Conservation (phyloP, 768 basidiomycete species). For the Trametes cubensis region DNA sequence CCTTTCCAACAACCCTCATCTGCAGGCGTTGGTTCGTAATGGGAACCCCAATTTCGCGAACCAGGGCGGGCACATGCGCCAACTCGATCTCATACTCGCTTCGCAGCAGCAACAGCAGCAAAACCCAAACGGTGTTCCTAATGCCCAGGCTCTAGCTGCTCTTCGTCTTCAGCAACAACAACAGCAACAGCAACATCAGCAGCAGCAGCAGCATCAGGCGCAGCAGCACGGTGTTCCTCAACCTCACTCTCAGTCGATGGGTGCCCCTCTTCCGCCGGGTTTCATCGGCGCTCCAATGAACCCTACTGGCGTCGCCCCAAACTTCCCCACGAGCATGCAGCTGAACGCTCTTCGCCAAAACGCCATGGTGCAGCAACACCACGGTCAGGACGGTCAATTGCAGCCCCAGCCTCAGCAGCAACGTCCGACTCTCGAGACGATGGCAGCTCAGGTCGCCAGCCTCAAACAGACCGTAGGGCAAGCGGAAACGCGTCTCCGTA, state of each 20-base stretch:
- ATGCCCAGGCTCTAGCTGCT: constrained; percentile 10
- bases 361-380: constrained; percentile 8
- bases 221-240: constrained; percentile 13
- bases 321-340: constrained; percentile 15
- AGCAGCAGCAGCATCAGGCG: constrained; percentile 11
- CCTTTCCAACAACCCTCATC: constrained; percentile 10
- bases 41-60: constrained; percentile 13
- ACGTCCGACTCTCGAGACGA: constrained; percentile 6
- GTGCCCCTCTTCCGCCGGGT: constrained; percentile 11
- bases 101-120: constrained; percentile 31
- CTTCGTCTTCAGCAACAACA: constrained; percentile 22
- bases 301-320: constrained; percentile 3
- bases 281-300: constrained; percentile 18
- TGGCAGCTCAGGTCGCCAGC: constrained; percentile 13
- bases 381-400: constrained; percentile 31
- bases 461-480: background rate
- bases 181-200: constrained; percentile 25
- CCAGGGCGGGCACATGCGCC: constrained; percentile 22
- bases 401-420: constrained; percentile 32
- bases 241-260: constrained; percentile 13
- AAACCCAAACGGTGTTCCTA: constrained; percentile 18
- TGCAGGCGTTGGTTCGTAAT: constrained; percentile 18
- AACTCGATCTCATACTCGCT: constrained; percentile 31
- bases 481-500: constrained; percentile 5
- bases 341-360: constrained; percentile 16